A percentile compares a stretch with the other conserved stretches of the same genome.
These are phyloP conservation scores for Geotrichum restrictum DNA, from an alignment of 1,139 yeast species.

Conservation along the genomic window DNA sequence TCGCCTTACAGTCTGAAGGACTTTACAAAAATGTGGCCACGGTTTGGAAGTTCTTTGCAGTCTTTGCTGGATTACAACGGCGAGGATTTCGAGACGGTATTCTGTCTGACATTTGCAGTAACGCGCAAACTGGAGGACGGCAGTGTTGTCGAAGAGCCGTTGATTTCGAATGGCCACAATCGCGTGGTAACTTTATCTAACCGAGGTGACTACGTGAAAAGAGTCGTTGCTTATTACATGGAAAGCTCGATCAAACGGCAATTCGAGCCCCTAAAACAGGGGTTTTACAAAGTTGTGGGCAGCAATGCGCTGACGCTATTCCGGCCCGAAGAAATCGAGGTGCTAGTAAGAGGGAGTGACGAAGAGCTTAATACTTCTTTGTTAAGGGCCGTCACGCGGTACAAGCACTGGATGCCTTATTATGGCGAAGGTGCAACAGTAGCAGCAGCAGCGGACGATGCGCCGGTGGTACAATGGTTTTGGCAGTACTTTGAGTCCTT, in stretches of 20 bases:
- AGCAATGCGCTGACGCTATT: constrained; percentile 77
- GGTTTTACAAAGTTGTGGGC: constrained; percentile 72
- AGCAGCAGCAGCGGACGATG: constrained; percentile 31
- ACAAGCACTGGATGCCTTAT: constrained; percentile 53
- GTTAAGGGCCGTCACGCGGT: constrained; percentile 66
- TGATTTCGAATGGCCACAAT: constrained; percentile 55
- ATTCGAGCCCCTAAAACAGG: constrained; percentile 57
- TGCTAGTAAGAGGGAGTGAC: constrained; percentile 75
- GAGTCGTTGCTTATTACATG: constrained; percentile 59
- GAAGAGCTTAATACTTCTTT: constrained; percentile 63
- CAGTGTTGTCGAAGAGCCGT: constrained; percentile 38
- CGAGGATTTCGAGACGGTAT: constrained; percentile 44
- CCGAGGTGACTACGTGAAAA: constrained; percentile 55
- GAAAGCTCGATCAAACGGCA: constrained; percentile 52
- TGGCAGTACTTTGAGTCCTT: constrained; percentile 62
- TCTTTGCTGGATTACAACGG: constrained; percentile 50
- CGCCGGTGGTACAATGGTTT: constrained; percentile 62
- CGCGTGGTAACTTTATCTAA: constrained; percentile 54
- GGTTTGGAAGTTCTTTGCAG: constrained; percentile 54
- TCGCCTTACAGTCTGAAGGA: constrained; percentile 58
- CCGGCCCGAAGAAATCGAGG: constrained; percentile 74
- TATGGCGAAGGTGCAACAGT: constrained; percentile 30
- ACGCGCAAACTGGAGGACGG: constrained; percentile 29
- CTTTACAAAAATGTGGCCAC: constrained; percentile 63
- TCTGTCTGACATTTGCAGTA: constrained; percentile 51